Evolutionary conservation across 768 basidiomycete genomes (phyloP).

Genomic region (Lactarius evosmus): DNA sequence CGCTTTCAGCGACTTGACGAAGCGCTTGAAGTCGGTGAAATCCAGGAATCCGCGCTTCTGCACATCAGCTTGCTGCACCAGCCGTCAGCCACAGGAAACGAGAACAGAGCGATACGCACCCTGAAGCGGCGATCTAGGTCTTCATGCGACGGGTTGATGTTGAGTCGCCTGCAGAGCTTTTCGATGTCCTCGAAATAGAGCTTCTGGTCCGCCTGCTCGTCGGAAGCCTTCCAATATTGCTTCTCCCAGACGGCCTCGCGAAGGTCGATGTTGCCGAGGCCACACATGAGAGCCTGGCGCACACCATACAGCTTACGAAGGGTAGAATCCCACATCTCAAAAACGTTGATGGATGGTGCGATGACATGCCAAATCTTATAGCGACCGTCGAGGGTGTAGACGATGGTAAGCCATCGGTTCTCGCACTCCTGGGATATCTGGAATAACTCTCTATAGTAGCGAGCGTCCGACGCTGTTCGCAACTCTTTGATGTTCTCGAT

Average conservation of each 20-base stretch:
- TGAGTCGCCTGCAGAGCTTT: conserved; percentile 65
- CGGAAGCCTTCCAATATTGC: conserved; percentile 77
- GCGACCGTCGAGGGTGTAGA: conserved; percentile 70
- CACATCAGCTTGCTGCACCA: conserved; percentile 59
- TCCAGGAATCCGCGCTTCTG: conserved; percentile 58
- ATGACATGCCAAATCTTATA: conserved; percentile 89
- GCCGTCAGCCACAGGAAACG: background rate
- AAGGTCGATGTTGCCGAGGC: conserved; percentile 58
- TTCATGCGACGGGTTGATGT: conserved; percentile 53
- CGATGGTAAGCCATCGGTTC: conserved; percentile 78
- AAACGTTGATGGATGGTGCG: conserved; percentile 61
- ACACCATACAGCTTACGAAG: conserved; percentile 61
- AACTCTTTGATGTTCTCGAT: conserved; percentile 88
- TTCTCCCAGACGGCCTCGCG: conserved; percentile 73
- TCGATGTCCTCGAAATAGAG: conserved; percentile 72
- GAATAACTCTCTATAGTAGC: conserved; percentile 69
- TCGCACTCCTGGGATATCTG: conserved; percentile 59
- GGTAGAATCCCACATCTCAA: conserved; percentile 60
- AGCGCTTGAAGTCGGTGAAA: conserved; percentile 74
- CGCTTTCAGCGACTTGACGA: conserved; percentile 80
- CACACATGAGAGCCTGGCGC: conserved; percentile 67
- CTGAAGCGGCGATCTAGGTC: conserved; percentile 58
- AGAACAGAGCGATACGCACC: conserved; percentile 35
- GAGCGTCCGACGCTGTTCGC: conserved; percentile 65
- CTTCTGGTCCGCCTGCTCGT: conserved; percentile 56